These are phyloP conservation scores for Gossypium sturtianum DNA, from an alignment of 345 rosid species.

Conservation along the genomic window DNA sequence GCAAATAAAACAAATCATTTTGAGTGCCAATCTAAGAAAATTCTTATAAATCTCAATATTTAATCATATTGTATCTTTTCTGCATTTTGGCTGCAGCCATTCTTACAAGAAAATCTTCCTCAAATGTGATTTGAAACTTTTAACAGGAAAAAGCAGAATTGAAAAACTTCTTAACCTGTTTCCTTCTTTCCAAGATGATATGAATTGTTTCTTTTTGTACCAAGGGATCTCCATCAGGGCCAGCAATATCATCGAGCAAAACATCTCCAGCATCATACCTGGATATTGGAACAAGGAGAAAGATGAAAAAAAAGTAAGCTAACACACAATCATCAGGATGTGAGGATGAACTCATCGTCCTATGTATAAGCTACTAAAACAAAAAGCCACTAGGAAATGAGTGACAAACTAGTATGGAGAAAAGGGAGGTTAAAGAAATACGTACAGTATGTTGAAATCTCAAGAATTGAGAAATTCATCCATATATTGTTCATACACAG, in stretches of 20 bases:
- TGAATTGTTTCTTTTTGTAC: background rate
- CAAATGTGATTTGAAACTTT: background rate
- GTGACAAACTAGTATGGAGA: background rate
- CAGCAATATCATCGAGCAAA: slow-evolving; percentile 89
- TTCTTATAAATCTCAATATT: background rate
- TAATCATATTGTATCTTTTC: background rate
- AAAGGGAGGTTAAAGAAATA: background rate
- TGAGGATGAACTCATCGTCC: background rate
- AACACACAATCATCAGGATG: background rate
- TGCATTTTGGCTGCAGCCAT: background rate
- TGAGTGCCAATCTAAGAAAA: background rate
- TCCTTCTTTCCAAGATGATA: background rate
- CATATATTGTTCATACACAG: no score
- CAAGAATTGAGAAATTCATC: no score
- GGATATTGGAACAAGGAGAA: slow-evolving; percentile 16
- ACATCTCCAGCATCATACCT: slow-evolving; percentile 94
- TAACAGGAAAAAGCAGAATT: background rate
- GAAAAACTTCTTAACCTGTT: background rate
- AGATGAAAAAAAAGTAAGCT: slow-evolving; percentile 1
- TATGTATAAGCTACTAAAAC: background rate
- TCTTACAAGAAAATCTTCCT: background rate
- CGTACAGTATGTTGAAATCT: no score
- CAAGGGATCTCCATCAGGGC: slow-evolving; percentile 71
- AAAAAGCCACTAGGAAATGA: background rate
- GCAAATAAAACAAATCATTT: no score